Base-by-base conservation (phyloP, 2,329 filamentous ascomycete species). In the Diplodia mutila region DNA sequence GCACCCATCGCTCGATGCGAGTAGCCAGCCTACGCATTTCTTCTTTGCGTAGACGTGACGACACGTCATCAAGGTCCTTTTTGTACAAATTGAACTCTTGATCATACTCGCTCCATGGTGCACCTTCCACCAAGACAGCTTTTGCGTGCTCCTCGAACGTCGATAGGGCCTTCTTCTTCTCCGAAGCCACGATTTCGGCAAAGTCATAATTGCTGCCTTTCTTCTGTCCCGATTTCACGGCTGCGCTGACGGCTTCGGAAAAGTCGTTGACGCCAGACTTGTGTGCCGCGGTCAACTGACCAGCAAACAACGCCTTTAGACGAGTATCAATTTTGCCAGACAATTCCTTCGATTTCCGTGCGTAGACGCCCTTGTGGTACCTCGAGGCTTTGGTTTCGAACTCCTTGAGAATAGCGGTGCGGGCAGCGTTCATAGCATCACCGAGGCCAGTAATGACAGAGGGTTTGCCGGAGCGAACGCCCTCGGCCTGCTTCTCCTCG, bases 321-420 rank as follows among this genome's bases (percentile, higher is more conserved):
- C 95, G 87, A n/a, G 87, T 85, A 76, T 98, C 95, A 48, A 97
- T 86, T 80, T 97, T 97, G 73, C 83, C 84, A 77, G 95, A 92
- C 8, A 99, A 85, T 76, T 99, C 95, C 1, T 87, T 85, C 70
- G 89, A 88, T 82, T 99, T 99, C 68, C 92, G 87, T 71, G 88
- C 85, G 79, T 95, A 99, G 18, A 99, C 95, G 21, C 91, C 93
- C 82, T 98, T 98, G 84, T 98, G 95, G 77, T 99, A 99, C 70
- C 95, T 87, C 77, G 94, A 94, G 1, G 95, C 95, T 77, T 97
- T 93, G 0, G 86, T 87, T 77, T 97, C 93, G 74, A 99, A 99
- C n/a, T 88, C 88, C 73, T 90, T 90, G 69, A 97, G 82, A 37
- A 91, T 89, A 73, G 90, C 90, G 53, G 85, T 81, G 49, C 96